Conservation (phyloP, 768 basidiomycete genomes). For the Rossbeevera mucosa region DNA sequence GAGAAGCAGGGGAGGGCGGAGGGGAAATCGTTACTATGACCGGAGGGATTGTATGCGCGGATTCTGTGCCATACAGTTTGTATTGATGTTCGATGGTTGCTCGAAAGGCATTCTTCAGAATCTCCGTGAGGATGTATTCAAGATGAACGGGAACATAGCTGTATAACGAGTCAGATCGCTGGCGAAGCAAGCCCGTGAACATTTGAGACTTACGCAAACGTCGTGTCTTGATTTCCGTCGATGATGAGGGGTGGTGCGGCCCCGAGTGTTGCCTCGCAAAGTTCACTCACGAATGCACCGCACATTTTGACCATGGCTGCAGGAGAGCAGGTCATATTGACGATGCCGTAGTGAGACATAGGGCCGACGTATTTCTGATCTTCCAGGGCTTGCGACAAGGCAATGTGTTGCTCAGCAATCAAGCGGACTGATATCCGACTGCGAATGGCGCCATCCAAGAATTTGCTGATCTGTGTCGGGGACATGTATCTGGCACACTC, state of each 20-base stretch:
- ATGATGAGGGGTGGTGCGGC: conserved; percentile 60
- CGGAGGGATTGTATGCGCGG: conserved; percentile 46
- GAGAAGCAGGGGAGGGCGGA: conserved; percentile 34
- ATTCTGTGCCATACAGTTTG: conserved; percentile 35
- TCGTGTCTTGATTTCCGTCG: conserved; percentile 65
- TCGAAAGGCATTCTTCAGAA: conserved; percentile 87
- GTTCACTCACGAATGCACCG: conserved; percentile 74
- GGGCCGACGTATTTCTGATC: conserved; percentile 29
- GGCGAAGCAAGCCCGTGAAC: background rate
- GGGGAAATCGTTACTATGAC: conserved; percentile 70
- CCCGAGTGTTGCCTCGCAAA: conserved; percentile 83
- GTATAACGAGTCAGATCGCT: conserved; percentile 5
- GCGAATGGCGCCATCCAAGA: conserved; percentile 79
- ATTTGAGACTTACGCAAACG: conserved; percentile 63
- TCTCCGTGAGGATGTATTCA: conserved; percentile 87
- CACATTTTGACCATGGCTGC: conserved; percentile 72
- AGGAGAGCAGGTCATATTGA: conserved; percentile 70
- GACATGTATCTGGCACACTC: conserved; percentile 84
- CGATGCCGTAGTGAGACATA: conserved; percentile 59
- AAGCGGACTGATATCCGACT: conserved; percentile 84
- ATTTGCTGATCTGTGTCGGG: conserved; percentile 69
- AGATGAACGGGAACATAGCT: conserved; percentile 88
- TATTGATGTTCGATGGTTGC: conserved; percentile 78
- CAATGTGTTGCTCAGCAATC: conserved; percentile 89
- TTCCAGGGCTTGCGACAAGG: conserved; percentile 65